A percentile compares a stretch with the other conserved stretches of the same genome.
Evolutionary conservation across 140 eudicot species (phyloP).

Genomic region (Ambrosia hybrid): DNA sequence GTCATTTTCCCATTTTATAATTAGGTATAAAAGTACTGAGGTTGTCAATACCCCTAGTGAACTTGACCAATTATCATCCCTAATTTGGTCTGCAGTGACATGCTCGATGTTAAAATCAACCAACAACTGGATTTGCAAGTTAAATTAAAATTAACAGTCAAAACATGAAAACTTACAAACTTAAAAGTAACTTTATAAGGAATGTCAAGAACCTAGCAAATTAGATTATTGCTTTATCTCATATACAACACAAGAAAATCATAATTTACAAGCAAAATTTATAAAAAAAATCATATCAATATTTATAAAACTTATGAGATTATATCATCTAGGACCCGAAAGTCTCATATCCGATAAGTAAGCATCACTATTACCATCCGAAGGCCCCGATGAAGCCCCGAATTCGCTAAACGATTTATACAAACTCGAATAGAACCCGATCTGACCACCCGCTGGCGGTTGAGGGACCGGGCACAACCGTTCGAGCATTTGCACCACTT

Average conservation of each 20-base stretch:
- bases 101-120: not conserved
- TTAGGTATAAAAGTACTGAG: too few species aligned
- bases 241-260: not conserved
- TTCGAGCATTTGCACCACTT: conserved; percentile 94
- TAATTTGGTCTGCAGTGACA: too few species aligned
- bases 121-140: not conserved
- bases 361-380: conserved; percentile 72
- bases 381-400: conserved; percentile 71
- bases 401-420: conserved; percentile 61
- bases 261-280: not conserved
- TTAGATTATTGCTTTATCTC: not conserved
- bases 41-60: too few species aligned
- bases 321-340: conserved; percentile 69
- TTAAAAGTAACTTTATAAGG: not conserved
- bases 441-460: conserved; percentile 54
- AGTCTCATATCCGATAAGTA: conserved; percentile 69
- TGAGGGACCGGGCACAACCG: conserved; percentile 60
- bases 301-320: not conserved
- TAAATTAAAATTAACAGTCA: not conserved
- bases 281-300: conserved; percentile 14
- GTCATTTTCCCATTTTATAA: too few species aligned
- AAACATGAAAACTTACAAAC: not conserved
- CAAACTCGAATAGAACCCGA: conserved; percentile 46
- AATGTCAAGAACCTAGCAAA: not conserved
- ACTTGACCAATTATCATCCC: too few species aligned